Evolutionary conservation across 139 green algal genomes (phyloP), one percentile per base, ranked within the genome.

Genomic region (Micromonas pusilla): DNA sequence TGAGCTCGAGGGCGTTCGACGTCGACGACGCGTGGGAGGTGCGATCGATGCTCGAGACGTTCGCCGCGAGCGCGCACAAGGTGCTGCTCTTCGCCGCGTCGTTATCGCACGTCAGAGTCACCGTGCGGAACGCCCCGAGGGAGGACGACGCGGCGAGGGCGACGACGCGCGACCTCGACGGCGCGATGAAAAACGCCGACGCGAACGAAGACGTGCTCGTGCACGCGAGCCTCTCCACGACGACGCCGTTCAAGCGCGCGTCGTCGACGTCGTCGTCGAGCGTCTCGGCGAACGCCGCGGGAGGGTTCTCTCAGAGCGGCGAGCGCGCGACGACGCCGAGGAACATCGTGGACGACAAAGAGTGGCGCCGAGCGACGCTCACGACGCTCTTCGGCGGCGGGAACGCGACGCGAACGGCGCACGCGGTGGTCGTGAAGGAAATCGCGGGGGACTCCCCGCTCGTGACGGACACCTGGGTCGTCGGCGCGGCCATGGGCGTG

Each of bases 81-180:
- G 28, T 70, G 2, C 63, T 85, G 20, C n/a, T 82, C 45, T 85
- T 85, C 64, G 33, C 78, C 0, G 38, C 20, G 32, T 75, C 76
- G 16, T 36, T 85, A n/a, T 52, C 77, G 20, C 31, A 36, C n/a
- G 67, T 85, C 36, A 25, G 52, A 2, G 72, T 76, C 26, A 23
- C 23, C 13, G n/a, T 57, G 20, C 32, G 64, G 21, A 16, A 57
- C 45, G 45, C 45, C 45, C 9, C 45, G 16, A 57, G 9, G 45
- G 45, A 16, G 9, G 45, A 57, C 45, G 16, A 9, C 45, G 9
- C 45, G 45, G 16, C 45, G 9, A 16, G 45, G 45, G 9, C 45
- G 45, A 57, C 45, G 45, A 16, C 45, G 45, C 9, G 16, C 9
- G 45, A 16, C 26, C 13, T 28, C 28, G 30, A 16, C 63, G 26